Evolutionary conservation across 805 yeast species (phyloP).

Genomic region (Yamadazyma paraphyllophila): DNA sequence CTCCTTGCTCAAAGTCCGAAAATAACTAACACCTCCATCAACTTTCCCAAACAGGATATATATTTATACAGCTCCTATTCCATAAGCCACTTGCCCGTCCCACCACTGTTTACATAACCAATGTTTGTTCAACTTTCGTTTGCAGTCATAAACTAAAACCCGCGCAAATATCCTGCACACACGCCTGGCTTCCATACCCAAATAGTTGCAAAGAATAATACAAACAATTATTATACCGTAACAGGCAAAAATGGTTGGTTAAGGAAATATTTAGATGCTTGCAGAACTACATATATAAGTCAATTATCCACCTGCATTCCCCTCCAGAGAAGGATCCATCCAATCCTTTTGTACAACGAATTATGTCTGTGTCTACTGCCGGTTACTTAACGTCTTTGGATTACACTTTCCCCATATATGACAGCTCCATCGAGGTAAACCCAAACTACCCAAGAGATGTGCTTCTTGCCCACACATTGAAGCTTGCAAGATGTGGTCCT

Average conservation of each 20-base stretch:
- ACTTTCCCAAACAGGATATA: not conserved
- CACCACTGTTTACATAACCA: not conserved
- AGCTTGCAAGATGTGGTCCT: slow-evolving; percentile 15
- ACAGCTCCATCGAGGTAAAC: slow-evolving; percentile 8
- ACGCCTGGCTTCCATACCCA: not conserved
- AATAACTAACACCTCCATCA: not conserved
- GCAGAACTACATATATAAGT: slow-evolving; percentile 1
- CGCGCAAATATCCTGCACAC: not conserved
- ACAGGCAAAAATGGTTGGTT: slow-evolving; percentile 4
- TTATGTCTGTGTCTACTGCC: slow-evolving; percentile 4
- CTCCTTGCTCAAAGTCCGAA: not conserved
- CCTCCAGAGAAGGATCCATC: not conserved
- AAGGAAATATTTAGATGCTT: not conserved
- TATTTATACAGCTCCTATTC: not conserved
- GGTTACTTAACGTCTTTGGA: slow-evolving; percentile 12
- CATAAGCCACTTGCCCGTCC: not conserved
- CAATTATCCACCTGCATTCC: not conserved
- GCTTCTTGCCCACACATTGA: slow-evolving; percentile 18
- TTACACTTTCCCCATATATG: slow-evolving; percentile 15
- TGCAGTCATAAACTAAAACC: not conserved
- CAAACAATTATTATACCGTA: slow-evolving; percentile 16
- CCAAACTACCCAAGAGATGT: slow-evolving; percentile 16
- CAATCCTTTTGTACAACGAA: not conserved
- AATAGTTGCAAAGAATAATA: slow-evolving; percentile 11
- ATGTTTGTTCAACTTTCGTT: not conserved